Evolutionary conservation across 441 rosid species (phyloP), one percentile per base, ranked within the genome.

Genomic region (Arabidopsis hybrid): DNA sequence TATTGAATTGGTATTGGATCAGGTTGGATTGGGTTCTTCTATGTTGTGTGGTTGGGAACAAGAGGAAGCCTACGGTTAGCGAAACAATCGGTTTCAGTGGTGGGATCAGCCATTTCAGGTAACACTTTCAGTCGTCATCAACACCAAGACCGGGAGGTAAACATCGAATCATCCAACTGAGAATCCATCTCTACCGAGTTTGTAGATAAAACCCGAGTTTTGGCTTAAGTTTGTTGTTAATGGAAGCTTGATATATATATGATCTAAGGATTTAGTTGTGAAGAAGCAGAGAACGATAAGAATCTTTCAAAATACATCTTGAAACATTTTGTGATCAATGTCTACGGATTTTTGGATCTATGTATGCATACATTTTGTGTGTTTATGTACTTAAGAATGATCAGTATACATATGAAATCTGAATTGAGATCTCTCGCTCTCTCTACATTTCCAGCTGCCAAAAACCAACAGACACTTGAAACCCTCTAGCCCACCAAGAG

Each of bases 21-120:
- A 95, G 99, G 98, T 77, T 92, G 99, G 99, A 75, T 88, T 45
- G 95, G 92, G 67, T 91, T 95, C 78, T 84, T 92, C 76, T 89
- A 87, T 78, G 77, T 74, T 58, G 76, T 86, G 56, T 95, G 96
- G 98, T 64, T 91, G 85, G 91, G 86, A 70, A 74, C 85, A 35
- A 87, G 81, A 82, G 94, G 87, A 77, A 79, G 87, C 32, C 7
- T 83, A 26, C 85, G 83, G 12, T 80, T 91, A n/a, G 92, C 89
- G 31, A 95, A 85, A 81, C 90, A 81, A 70, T 89, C 96, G 1
- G 45, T 87, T 64, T 78, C 69, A 50, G 18, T 71, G 64, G 81
- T 96, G 60, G 93, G 95, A 63, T 86, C 85, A 38, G 87, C 88
- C 39, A 59, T 95, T 74, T 81, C 91, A 4, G 84, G 86, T 13